These are phyloP conservation scores for Aureobasidium sp. DNA, from an alignment of 2,329 filamentous ascomycete genomes.

Conservation along the genomic window DNA sequence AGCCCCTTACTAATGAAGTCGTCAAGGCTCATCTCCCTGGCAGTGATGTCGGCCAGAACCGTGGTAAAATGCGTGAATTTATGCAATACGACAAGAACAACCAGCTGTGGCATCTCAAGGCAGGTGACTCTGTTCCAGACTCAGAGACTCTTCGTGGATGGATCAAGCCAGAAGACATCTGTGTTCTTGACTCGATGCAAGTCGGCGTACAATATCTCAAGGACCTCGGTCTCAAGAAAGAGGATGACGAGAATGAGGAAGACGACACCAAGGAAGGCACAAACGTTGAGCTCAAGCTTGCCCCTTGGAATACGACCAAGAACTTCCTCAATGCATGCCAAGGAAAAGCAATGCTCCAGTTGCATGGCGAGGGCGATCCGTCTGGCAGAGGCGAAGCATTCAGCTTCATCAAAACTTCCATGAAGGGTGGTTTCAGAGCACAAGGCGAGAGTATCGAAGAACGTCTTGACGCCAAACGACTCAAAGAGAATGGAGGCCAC, in stretches of 20 bases:
- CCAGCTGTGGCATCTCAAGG: constrained; percentile 74
- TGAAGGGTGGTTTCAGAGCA: constrained; percentile 96
- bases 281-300: constrained; percentile 77
- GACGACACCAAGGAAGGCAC: constrained; percentile 59
- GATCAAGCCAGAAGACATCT: constrained; percentile 94
- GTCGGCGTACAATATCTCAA: constrained; percentile 83
- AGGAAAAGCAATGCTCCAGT: constrained; percentile 91
- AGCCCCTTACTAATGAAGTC: constrained; percentile 66
- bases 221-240: constrained; percentile 76
- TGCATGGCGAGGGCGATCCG: constrained; percentile 91
- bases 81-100: constrained; percentile 84
- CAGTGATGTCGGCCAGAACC: constrained; percentile 88
- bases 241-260: constrained; percentile 55
- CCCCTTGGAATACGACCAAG: constrained; percentile 93
- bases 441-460: constrained; percentile 82
- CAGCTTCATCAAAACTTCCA: constrained; percentile 94
- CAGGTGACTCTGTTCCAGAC: constrained; percentile 67
- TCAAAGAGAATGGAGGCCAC: constrained; percentile 68
- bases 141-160: constrained; percentile 72
- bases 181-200: constrained; percentile 92
- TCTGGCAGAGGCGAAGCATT: constrained; percentile 89
- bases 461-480: constrained; percentile 69
- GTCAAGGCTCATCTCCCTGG: constrained; percentile 70
- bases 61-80: constrained; percentile 96
- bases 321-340: constrained; percentile 91